Percentiles rank a stretch among this genome's conserved stretches.
Conservation (phyloP, 345 rosid species). For the Acer negundo region DNA sequence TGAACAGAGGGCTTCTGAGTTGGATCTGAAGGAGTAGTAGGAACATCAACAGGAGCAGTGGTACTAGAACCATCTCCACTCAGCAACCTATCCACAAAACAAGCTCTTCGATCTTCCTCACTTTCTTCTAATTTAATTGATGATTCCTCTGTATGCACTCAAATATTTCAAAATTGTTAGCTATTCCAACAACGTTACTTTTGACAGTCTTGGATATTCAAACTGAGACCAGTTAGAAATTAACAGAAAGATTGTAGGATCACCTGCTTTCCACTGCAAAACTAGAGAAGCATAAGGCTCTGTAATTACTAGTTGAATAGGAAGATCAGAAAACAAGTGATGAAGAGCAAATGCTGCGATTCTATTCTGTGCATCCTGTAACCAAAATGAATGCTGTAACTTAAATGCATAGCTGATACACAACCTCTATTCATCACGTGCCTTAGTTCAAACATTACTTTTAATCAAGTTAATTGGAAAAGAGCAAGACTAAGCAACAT, state of each 20-base stretch:
- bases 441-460: neutral
- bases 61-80: conserved; percentile 44
- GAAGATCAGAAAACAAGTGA: conserved; percentile 75
- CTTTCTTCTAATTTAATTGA: conserved; percentile 43
- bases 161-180: conserved; percentile 23
- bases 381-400: conserved; percentile 21
- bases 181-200: conserved; percentile 10
- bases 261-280: conserved; percentile 81
- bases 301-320: conserved; percentile 63
- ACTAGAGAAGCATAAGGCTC: conserved; percentile 80
- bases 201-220: conserved; percentile 2
- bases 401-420: neutral
- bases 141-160: conserved; percentile 47
- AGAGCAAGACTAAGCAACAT: neutral
- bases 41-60: conserved; percentile 22
- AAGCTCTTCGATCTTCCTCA: conserved; percentile 69
- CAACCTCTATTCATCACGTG: neutral
- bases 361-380: conserved; percentile 90
- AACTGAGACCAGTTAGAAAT: neutral
- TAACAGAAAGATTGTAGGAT: conserved; percentile 18
- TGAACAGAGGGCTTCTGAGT: conserved; percentile 27
- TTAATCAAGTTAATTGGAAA: neutral
- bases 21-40: conserved; percentile 31
- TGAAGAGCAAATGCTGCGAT: conserved; percentile 82
- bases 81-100: conserved; percentile 74